Conservation (phyloP, 2,329 filamentous ascomycete species). For the Xylaria multiplex region DNA sequence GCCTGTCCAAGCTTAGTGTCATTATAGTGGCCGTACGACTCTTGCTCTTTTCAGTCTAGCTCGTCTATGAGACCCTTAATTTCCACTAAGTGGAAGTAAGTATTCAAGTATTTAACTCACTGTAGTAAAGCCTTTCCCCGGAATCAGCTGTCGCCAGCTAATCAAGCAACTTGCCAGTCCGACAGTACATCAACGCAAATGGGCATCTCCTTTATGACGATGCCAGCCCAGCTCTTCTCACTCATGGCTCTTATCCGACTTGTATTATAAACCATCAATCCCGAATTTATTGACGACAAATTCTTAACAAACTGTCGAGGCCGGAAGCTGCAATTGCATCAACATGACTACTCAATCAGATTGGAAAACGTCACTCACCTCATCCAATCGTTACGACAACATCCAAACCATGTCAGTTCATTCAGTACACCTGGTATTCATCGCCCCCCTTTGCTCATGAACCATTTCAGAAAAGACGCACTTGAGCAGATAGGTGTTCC, state of each 20-base stretch:
- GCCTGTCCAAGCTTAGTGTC: conserved; percentile 21
- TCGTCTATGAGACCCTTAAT: too few relatives aligned
- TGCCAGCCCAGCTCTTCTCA: too few relatives aligned
- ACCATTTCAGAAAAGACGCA: conserved; percentile 43
- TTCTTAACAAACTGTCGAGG: neutral
- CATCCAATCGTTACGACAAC: conserved; percentile 69
- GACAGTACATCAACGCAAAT: neutral
- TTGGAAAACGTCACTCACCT: conserved; percentile 65
- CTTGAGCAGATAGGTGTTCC: conserved; percentile 39
- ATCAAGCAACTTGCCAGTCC: neutral
- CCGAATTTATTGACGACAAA: neutral
- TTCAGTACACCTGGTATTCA: neutral
- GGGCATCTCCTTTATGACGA: too few relatives aligned
- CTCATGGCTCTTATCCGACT: too few relatives aligned
- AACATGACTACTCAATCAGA: conserved; percentile 48
- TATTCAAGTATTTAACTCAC: too few relatives aligned
- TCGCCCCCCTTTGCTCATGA: conserved; percentile 28
- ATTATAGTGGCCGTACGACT: neutral
- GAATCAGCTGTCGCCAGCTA: conserved; percentile 6
- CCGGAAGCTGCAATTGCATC: neutral
- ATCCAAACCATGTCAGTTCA: conserved; percentile 69
- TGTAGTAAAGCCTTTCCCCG: neutral
- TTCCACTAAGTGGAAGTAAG: too few relatives aligned
- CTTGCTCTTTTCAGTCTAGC: conserved; percentile 4
- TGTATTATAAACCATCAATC: too few relatives aligned